A percentile compares a stretch with the other conserved stretches of the same genome.
These are phyloP conservation scores for Trifolium dubium DNA, from an alignment of 306 rosid genomes.

Conservation along the genomic window DNA sequence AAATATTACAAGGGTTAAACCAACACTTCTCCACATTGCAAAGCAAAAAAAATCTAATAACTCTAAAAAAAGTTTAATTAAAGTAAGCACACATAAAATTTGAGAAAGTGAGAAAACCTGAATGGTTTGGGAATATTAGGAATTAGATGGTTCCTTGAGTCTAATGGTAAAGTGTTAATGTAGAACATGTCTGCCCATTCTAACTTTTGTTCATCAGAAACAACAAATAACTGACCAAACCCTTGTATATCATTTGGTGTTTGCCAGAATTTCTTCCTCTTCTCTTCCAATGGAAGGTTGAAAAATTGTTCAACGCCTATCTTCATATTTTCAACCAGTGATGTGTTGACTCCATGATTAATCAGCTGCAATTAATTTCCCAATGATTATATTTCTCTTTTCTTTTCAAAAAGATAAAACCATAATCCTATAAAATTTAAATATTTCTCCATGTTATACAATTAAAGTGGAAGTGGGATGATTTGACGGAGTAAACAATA, in stretches of 20 bases:
- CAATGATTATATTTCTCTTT: no score
- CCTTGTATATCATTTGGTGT: conserved; percentile 33
- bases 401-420: no score
- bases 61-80: no score
- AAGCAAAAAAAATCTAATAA: no score
- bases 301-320: conserved; percentile 38
- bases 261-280: conserved; percentile 27
- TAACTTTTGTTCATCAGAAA: conserved; percentile 41
- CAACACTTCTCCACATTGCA: no score
- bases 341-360: conserved; percentile 41
- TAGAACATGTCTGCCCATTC: conserved; percentile 47
- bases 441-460: no score
- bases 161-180: conserved; percentile 22
- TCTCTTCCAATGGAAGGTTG: conserved; percentile 42
- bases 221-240: conserved; percentile 44
- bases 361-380: conserved; percentile 14
- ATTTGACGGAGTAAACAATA: no score
- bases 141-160: conserved; percentile 15
- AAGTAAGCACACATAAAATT: not conserved
- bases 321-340: conserved; percentile 39
- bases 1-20: no score
- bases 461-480: no score
- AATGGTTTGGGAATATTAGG: conserved; percentile 41
- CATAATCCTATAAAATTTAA: no score
- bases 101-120: conserved; percentile 19